Evolutionary conservation across 495 filamentous ascomycete genomes (phyloP), one percentile per base, ranked within the genome.

Genomic region (Friedmanniomyces simplex): DNA sequence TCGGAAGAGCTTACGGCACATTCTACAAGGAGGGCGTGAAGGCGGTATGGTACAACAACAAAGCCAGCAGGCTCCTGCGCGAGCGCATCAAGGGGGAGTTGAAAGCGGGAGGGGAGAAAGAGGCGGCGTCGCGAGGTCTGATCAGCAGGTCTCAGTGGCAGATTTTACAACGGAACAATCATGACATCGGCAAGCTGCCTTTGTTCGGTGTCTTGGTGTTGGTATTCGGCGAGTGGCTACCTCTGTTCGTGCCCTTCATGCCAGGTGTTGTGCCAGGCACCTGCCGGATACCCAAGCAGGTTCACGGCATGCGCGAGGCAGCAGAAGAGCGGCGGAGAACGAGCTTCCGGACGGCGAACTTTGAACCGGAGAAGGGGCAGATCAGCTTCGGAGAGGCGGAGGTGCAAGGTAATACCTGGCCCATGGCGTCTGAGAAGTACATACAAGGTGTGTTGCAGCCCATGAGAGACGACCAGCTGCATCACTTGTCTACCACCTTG

Each of bases 21-120:
- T 97, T 97, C 79, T 97, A 95, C 80, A 95, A 94, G 68, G 79
- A 80, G 24, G 91, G 91, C 14, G 68, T 95, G 25, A 79, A 77
- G 61, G 80, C 83, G 53, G 81, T 95, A 54, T 74, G 72, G 56
- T 64, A 62, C 26, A 89, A 88, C 71, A 72, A 70, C 62, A 66
- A 71, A 43, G 55, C 67, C 25, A 75, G 78, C 18, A 71, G 73
- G 41, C 39, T 50, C 2, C 26, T 68, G 24, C 32, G 50, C 18
- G 30, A 57, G n/a, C 78, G 82, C 47, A 72, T 84, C 59, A 71
- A 64, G 47, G 52, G 57, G 41, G 51, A 47, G 28, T 36, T 52
- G 22, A 37, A 49, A 10, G 46, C 18, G n/a, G 58, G 62, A 8
- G 67, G 73, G 13, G 52, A 71, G 14, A n/a, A 52, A 5, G 52